phyloP scores from a whole-genome alignment of 1,284 basidiomycete species.

The Fomitopsis betulina region DNA sequence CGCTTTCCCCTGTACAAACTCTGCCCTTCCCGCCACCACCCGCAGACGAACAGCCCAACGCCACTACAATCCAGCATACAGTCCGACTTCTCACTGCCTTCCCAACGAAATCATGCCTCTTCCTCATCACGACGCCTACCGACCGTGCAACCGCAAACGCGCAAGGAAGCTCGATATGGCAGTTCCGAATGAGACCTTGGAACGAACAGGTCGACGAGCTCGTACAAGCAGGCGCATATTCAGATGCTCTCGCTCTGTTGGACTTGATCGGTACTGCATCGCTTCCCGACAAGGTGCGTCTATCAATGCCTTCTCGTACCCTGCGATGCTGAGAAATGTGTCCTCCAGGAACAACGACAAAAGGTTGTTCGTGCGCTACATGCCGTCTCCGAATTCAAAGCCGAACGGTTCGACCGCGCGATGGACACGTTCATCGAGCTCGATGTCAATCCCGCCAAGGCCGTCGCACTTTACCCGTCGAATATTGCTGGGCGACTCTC shows the following conservation, averaged over 20 bases:
- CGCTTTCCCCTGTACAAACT: slow-evolving; percentile 60
- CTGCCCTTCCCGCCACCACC: slow-evolving; percentile 60
- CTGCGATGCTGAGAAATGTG: not conserved
- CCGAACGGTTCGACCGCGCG: slow-evolving; percentile 67
- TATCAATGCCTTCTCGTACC: not conserved
- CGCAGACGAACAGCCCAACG: slow-evolving; percentile 16
- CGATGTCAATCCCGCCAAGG: slow-evolving; percentile 90
- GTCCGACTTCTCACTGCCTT: slow-evolving; percentile 58
- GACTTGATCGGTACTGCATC: slow-evolving; percentile 62
- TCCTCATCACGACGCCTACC: slow-evolving; percentile 68
- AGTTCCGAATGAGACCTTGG: slow-evolving; percentile 70
- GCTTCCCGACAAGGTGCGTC: slow-evolving; percentile 62
- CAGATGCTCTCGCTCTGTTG: slow-evolving; percentile 79
- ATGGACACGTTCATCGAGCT: slow-evolving; percentile 87
- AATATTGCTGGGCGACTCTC: slow-evolving; percentile 77
- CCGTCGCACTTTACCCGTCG: slow-evolving; percentile 86
- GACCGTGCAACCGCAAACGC: slow-evolving; percentile 58
- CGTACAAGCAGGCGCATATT: slow-evolving; percentile 66
- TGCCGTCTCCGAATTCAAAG: slow-evolving; percentile 75
- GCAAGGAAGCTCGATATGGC: slow-evolving; percentile 79
- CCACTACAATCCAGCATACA: slow-evolving; percentile 37
- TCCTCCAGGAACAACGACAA: slow-evolving; percentile 35
- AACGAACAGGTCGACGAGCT: slow-evolving; percentile 84
- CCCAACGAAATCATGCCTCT: slow-evolving; percentile 53
- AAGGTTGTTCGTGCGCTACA: slow-evolving; percentile 56